Conservation (phyloP, 202 grass and related monocot genomes). For the Alloteropsis angusta region DNA sequence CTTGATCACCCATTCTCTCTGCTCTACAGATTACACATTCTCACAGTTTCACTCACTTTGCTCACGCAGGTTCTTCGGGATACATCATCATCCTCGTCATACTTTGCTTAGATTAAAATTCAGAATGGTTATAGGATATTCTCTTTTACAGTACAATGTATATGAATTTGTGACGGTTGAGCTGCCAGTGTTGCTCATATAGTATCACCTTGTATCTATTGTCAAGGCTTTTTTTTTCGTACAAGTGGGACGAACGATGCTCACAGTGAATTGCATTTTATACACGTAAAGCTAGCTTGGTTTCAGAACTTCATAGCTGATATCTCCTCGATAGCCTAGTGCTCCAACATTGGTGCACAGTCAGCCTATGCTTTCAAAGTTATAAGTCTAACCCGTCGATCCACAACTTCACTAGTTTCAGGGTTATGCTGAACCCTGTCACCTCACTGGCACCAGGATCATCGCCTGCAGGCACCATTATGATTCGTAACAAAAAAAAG, state of each 20-base stretch:
- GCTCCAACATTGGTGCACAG: no score
- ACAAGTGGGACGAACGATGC: not conserved
- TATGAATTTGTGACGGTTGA: not conserved
- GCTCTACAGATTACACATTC: not conserved
- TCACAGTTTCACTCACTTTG: not conserved
- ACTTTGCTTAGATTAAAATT: constrained; percentile 51
- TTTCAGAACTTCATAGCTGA: no score
- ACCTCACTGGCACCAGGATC: no score
- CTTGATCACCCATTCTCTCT: not conserved
- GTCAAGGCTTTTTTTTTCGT: not conserved
- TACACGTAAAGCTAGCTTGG: no score
- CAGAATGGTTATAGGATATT: not conserved
- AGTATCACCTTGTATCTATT: not conserved
- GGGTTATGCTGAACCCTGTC: no score
- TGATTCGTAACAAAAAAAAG: no score
- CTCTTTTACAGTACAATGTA: not conserved
- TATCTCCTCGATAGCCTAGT: no score
- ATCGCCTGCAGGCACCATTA: no score
- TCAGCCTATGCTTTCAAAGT: no score
- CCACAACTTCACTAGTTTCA: no score
- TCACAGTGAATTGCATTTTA: not conserved
- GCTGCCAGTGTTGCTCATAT: not conserved
- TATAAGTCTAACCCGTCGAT: no score
- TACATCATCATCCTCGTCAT: constrained; percentile 68
- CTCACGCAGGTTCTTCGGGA: constrained; percentile 53